These are phyloP conservation scores for Brasenia schreberi DNA, from an alignment of 164 flowering plant genomes.

Conservation along the genomic window DNA sequence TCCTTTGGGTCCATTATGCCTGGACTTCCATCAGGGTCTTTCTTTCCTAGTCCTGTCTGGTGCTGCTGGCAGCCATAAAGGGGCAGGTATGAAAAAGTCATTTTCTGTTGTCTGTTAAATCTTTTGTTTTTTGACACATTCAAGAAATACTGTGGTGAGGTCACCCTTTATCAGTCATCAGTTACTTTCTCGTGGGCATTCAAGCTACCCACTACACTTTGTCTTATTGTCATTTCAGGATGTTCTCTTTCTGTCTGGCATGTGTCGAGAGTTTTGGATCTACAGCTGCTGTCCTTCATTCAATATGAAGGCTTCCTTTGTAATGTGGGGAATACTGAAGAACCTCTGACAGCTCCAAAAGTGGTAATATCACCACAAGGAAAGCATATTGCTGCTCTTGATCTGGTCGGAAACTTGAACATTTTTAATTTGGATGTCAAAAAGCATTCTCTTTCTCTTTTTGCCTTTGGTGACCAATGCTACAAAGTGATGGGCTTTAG, in stretches of 20 bases:
- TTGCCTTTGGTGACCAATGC: conserved; percentile 12
- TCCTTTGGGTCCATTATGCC: conserved; percentile 35
- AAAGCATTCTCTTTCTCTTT: conserved; percentile 21
- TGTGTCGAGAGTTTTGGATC: conserved; percentile 17
- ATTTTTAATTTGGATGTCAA: conserved; percentile 45
- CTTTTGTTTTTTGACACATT: neutral
- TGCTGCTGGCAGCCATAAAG: conserved; percentile 16
- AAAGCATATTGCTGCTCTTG: conserved; percentile 49
- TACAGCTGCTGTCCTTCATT: conserved; percentile 33
- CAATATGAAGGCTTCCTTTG: conserved; percentile 52
- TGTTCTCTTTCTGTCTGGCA: conserved; percentile 65
- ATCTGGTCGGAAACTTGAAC: conserved; percentile 44
- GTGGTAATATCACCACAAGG: conserved; percentile 62
- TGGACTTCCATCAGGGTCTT: conserved; percentile 43
- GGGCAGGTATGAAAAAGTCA: neutral
- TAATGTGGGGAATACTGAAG: conserved; percentile 22
- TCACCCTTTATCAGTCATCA: neutral
- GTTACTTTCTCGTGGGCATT: neutral
- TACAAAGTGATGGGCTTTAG: conserved; percentile 10
- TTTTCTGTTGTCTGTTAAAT: neutral
- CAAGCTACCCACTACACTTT: neutral
- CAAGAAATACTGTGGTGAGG: neutral
- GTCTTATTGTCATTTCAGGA: conserved; percentile 31
- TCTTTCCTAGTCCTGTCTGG: conserved; percentile 47
- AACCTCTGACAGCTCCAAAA: conserved; percentile 43